Conservation (phyloP, 2,329 filamentous ascomycete genomes). For the Coleophoma cylindrospora region DNA sequence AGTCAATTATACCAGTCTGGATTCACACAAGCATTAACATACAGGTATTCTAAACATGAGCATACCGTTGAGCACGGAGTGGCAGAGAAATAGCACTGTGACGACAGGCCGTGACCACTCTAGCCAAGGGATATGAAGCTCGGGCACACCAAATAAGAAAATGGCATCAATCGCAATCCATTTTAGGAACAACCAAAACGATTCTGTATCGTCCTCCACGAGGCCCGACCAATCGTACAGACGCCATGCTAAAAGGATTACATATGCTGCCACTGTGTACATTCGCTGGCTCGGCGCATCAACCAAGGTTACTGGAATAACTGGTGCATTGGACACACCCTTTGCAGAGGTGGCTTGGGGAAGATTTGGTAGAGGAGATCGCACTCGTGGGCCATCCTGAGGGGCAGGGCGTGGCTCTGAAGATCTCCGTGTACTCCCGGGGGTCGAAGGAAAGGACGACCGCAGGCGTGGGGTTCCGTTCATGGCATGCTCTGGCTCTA, state of each 20-base stretch:
- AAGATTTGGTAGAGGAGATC: conserved; percentile 21
- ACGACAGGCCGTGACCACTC: conserved; percentile 79
- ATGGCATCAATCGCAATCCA: conserved; percentile 84
- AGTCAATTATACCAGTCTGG: conserved; percentile 4
- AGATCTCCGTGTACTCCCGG: conserved; percentile 41
- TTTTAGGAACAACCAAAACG: conserved; percentile 89
- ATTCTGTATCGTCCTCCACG: conserved; percentile 76
- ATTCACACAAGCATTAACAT: conserved; percentile 25
- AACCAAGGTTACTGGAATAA: conserved; percentile 76
- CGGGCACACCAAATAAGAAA: conserved; percentile 82
- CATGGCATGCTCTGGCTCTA: conserved; percentile 45
- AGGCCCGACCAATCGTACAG: conserved; percentile 80
- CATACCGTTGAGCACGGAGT: conserved; percentile 73
- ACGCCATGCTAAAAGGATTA: conserved; percentile 73
- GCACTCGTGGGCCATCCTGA: conserved; percentile 12
- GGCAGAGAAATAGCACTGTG: conserved; percentile 63
- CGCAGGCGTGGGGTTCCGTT: conserved; percentile 76
- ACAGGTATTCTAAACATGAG: conserved; percentile 90
- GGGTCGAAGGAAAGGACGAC: conserved; percentile 77
- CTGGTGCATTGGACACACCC: conserved; percentile 38
- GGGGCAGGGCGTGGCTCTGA: conserved; percentile 26
- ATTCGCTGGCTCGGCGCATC: conserved; percentile 89
- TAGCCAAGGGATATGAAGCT: conserved; percentile 91
- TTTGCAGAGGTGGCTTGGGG: conserved; percentile 12
- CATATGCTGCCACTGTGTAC: conserved; percentile 78